Conservation (phyloP, 306 rosid species). For the Boehmeria nivea region DNA sequence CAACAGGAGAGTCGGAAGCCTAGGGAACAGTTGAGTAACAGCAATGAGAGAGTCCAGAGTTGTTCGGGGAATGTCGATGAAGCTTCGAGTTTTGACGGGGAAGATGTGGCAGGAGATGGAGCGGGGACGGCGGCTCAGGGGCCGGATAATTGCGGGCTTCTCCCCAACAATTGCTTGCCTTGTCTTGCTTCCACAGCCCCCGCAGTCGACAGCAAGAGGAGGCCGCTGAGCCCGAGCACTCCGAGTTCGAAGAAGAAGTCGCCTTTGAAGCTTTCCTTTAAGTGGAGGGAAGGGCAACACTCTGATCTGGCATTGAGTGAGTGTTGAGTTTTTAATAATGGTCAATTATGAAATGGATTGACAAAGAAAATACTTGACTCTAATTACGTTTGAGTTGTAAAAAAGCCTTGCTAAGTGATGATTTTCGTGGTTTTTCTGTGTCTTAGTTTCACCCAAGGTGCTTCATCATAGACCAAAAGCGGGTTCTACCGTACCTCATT, state of each 20-base stretch:
- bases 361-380: not conserved
- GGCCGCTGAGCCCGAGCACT: conserved; percentile 46
- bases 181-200: conserved; percentile 44
- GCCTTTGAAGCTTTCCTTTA: conserved; percentile 68
- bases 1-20: conserved; percentile 6
- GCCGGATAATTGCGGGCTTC: conserved; percentile 47
- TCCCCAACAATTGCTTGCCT: conserved; percentile 64
- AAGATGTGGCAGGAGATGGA: conserved; percentile 34
- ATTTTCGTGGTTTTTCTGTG: conserved; percentile 23
- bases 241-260: conserved; percentile 45
- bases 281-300: conserved; percentile 62
- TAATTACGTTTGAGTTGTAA: not conserved
- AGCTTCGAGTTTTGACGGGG: conserved; percentile 35
- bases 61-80: conserved; percentile 28
- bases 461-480: conserved; percentile 59
- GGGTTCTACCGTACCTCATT: conserved; percentile 59
- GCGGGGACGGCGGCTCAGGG: conserved; percentile 4
- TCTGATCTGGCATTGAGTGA: conserved; percentile 53
- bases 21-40: conserved; percentile 11
- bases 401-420: conserved; percentile 15
- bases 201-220: conserved; percentile 43
- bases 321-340: conserved; percentile 7
- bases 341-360: not conserved
- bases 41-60: conserved; percentile 18
- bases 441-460: conserved; percentile 68